Percentiles rank a stretch among this genome's conserved stretches.
These are phyloP conservation scores for Penicillium ochrochloron DNA, from an alignment of 495 filamentous ascomycete species.

Conservation along the genomic window DNA sequence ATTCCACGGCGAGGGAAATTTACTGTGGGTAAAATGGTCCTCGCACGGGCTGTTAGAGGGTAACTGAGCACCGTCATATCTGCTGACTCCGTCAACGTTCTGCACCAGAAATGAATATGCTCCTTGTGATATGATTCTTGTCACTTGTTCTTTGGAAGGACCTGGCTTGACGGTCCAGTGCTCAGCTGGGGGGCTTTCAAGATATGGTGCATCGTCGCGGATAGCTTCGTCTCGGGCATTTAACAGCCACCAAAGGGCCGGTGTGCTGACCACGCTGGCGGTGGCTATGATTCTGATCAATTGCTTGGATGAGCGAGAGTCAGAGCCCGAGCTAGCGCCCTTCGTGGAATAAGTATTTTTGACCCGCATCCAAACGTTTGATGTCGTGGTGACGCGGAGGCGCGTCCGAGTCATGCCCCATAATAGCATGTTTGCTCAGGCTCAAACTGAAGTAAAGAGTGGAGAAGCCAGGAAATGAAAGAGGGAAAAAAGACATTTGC, in stretches of 20 bases:
- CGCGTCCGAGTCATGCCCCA: slow-evolving; percentile 16
- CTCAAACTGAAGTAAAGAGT: neutral
- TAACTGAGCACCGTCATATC: slow-evolving; percentile 53
- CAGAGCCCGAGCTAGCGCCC: neutral
- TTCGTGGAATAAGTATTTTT: slow-evolving; percentile 26
- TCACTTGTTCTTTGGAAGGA: slow-evolving; percentile 33
- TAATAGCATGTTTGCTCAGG: slow-evolving; percentile 3
- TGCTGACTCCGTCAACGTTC: slow-evolving; percentile 35
- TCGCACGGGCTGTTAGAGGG: slow-evolving; percentile 53
- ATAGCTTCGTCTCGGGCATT: slow-evolving; percentile 21
- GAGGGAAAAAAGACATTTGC: too few species aligned
- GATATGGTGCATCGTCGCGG: slow-evolving; percentile 28
- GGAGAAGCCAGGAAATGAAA: neutral
- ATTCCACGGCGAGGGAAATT: slow-evolving; percentile 43
- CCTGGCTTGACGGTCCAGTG: slow-evolving; percentile 18
- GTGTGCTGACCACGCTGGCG: slow-evolving; percentile 22
- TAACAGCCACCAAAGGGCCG: slow-evolving; percentile 32
- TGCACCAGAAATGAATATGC: slow-evolving; percentile 38
- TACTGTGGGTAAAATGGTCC: slow-evolving; percentile 52
- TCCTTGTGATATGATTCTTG: slow-evolving; percentile 30
- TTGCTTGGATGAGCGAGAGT: slow-evolving; percentile 12
- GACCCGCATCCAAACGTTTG: slow-evolving; percentile 13
- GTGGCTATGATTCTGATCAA: slow-evolving; percentile 15
- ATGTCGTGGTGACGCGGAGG: slow-evolving; percentile 19
- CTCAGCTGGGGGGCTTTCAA: slow-evolving; percentile 22